Conservation (phyloP, 805 yeast species). For the Cyberlindnera euphorbiiphila region DNA sequence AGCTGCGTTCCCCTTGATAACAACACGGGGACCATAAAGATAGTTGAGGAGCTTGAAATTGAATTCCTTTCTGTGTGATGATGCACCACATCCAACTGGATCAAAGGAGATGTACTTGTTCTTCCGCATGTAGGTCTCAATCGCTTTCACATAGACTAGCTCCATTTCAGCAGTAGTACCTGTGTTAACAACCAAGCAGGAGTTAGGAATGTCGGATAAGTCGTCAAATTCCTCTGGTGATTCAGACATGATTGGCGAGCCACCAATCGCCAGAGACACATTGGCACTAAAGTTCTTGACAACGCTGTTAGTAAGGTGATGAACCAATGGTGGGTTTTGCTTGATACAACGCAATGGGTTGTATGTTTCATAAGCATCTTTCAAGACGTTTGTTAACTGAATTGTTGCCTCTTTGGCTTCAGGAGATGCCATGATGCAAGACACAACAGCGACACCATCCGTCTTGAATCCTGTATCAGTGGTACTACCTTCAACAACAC, state of each 20-base stretch:
- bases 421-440: slow-evolving; percentile 68
- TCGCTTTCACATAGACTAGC: slow-evolving; percentile 45
- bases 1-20: slow-evolving; percentile 83
- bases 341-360: slow-evolving; percentile 19
- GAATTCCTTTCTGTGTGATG: slow-evolving; percentile 49
- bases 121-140: slow-evolving; percentile 50
- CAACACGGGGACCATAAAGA: slow-evolving; percentile 49
- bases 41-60: slow-evolving; percentile 47
- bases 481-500: slow-evolving; percentile 44
- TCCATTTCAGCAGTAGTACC: slow-evolving; percentile 51
- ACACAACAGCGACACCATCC: slow-evolving; percentile 88
- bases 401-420: slow-evolving; percentile 52
- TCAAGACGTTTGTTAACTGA: slow-evolving; percentile 28
- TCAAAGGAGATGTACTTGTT: slow-evolving; percentile 72
- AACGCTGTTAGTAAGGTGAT: slow-evolving; percentile 86
- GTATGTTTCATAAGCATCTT: slow-evolving; percentile 20
- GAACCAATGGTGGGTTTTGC: slow-evolving; percentile 57
- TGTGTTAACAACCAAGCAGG: slow-evolving; percentile 64
- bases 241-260: slow-evolving; percentile 88
- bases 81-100: slow-evolving; percentile 93
- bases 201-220: slow-evolving; percentile 50
- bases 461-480: slow-evolving; percentile 41
- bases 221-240: slow-evolving; percentile 62
- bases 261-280: slow-evolving; percentile 77
- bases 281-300: slow-evolving; percentile 87